phyloP scores from a whole-genome alignment of 495 filamentous ascomycete species.

The Aspergillus diversus region DNA sequence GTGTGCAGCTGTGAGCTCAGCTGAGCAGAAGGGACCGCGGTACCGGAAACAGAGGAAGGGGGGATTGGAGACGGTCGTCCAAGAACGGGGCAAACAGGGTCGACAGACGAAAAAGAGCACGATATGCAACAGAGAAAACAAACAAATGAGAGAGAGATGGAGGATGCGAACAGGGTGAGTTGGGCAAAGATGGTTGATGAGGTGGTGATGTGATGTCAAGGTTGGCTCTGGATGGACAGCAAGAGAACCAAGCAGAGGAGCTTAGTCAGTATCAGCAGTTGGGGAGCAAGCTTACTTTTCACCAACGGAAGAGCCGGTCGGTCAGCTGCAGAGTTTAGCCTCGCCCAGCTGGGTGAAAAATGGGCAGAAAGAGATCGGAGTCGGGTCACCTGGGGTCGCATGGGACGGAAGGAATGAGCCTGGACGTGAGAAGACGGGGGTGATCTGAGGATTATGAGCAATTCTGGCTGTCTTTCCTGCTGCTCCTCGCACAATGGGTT shows the following conservation, averaged over 20 bases:
- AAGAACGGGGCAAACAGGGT: conserved; percentile 23
- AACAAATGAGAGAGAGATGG: conserved; percentile 28
- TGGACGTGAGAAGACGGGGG: background rate
- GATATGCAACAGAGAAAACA: conserved; percentile 23
- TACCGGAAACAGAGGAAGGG: conserved; percentile 35
- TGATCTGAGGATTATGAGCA: background rate
- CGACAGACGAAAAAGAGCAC: conserved; percentile 22
- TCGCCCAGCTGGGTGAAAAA: conserved; percentile 5
- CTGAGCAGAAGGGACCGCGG: conserved; percentile 37
- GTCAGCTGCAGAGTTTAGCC: conserved; percentile 25
- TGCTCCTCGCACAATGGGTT: conserved; percentile 11
- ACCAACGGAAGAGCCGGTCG: conserved; percentile 23
- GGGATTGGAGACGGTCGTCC: conserved; percentile 20
- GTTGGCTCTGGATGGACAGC: conserved; percentile 37
- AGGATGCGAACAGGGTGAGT: conserved; percentile 15
- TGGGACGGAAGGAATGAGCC: background rate
- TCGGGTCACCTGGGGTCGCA: conserved; percentile 2
- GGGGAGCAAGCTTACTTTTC: conserved; percentile 30
- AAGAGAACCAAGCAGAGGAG: conserved; percentile 39
- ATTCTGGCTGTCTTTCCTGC: background rate
- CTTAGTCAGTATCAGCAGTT: conserved; percentile 42
- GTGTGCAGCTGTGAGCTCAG: conserved; percentile 39
- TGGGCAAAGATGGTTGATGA: conserved; percentile 41
- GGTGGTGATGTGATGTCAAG: conserved; percentile 56
- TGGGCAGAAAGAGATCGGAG: conserved; percentile 6